Base-by-base conservation (phyloP, 2,329 filamentous ascomycete species). In the Sphaerulina populicola region DNA sequence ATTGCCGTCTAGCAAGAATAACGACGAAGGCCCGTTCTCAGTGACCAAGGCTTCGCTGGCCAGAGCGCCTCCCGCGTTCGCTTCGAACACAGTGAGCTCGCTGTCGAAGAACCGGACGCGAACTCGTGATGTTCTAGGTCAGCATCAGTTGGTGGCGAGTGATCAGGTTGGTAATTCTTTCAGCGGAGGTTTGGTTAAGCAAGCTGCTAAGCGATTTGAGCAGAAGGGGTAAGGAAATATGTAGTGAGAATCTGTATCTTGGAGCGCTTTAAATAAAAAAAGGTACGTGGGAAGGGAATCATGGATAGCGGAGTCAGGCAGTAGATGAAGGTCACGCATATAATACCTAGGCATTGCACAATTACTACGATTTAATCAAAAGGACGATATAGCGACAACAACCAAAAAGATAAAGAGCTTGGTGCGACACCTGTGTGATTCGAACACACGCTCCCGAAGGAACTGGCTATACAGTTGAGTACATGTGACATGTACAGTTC, bases 371-470 rank as follows among this genome's bases (percentile, higher is more conserved):
- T 18, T 2, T 2, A 18, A 18, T 3, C 18, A 18, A 18, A 18
- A 18, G 1, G 1, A 18, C 4, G 18, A 18, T 27, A 35, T 1
- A 35, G 31, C 4, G 8, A n/a, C 7, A 35, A 39, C 4, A 18
- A 11, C 18, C 7, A 3, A 12, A 35, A 45, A 45, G 35, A 35
- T 2, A 35, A 12, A 8, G 21, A 37, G 44, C 44, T 37, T 50
- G 40, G 27, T 15, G n/a, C 49, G 49, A 52, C 49, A 52, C 49
- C 51, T 53, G 51, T 49, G 51, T 49, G 51, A 53, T 53, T 53
- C 51, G 51, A 53, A 53, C 51, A 46, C 51, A 53, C 51, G 51
- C 51, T 43, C 37, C 51, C 51, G 51, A 53, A 44, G 50, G 36
- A 46, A 49, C 37, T 44, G 47, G 51, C 45, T 49, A n/a, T 31